Base-by-base conservation (phyloP, 495 filamentous ascomycete species). In the Jackrogersella multiformis region DNA sequence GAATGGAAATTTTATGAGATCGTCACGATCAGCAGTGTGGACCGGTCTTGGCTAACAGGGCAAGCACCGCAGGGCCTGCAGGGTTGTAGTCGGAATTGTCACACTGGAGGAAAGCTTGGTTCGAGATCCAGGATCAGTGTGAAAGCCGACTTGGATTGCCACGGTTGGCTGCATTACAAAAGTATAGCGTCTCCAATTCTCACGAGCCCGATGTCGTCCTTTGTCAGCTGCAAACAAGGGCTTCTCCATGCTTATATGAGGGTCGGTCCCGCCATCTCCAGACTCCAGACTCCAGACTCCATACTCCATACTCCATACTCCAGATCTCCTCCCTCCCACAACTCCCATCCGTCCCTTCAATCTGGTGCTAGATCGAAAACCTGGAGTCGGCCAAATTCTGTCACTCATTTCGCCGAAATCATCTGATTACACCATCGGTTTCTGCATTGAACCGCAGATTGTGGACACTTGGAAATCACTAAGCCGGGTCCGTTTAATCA, bases 251-350 rank as follows among this genome's bases (percentile, higher is more conserved):
- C 41, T 70, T 62, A 65, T 65, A 65, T 70, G 61, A 66, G 61
- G 61, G 61, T 56, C 61, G 24, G 61, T 55, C 67, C 61, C 61
- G 61, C 67, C 61, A n/a, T 69, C 66, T 70, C 67, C 67, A 56
- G 56, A 49, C 45, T 49, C 24, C 26, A 30, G 26, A 38, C 10
- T 53, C 49, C 46, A 18, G 24, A 60, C 66, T 66, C 60, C 57
- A 62, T n/a, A 49, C 45, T 49, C 24, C 26, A 30, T 3, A 38
- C 10, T 53, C 49, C 46, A 18, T 18, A 60, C 66, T 66, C 60
- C 57, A 62, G 59, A 53, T 59, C 52, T 38, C 24, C 52, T 38
- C 24, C 42, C 62, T 66, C 61, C 66, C 56, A 61, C 56, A 70
- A 39, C 52, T 58, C 57, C 61, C 61, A 62, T 34, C 12, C 7